A percentile compares a stretch with the other conserved stretches of the same genome.
These are phyloP conservation scores for Ceratocystis albifundus DNA, from an alignment of 2,329 filamentous ascomycete genomes.

Conservation along the genomic window DNA sequence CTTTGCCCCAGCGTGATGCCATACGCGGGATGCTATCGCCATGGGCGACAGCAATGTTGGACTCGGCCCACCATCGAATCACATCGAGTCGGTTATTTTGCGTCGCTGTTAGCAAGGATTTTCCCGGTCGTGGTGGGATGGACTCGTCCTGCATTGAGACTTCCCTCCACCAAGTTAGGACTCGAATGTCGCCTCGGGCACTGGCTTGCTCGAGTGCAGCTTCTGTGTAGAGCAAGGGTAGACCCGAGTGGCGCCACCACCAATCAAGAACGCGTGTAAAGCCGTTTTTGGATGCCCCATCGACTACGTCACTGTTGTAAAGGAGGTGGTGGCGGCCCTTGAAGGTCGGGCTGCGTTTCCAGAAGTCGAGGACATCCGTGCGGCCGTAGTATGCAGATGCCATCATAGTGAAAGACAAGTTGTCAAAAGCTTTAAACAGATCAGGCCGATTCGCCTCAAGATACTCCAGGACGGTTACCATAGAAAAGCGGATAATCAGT, in stretches of 20 bases:
- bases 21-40: conserved; percentile 74
- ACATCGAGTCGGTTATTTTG: conserved; percentile 69
- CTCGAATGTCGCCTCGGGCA: conserved; percentile 68
- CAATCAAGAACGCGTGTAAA: conserved; percentile 79
- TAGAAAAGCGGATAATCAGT: conserved; percentile 82
- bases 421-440: conserved; percentile 74
- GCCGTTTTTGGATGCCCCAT: conserved; percentile 75
- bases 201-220: conserved; percentile 78
- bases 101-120: conserved; percentile 70
- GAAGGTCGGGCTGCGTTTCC: conserved; percentile 72
- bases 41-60: conserved; percentile 66
- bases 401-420: conserved; percentile 74
- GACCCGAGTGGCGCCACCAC: conserved; percentile 71
- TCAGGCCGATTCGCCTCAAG: conserved; percentile 51
- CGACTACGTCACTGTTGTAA: conserved; percentile 73
- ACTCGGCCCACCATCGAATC: conserved; percentile 78
- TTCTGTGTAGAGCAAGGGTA: conserved; percentile 76
- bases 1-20: conserved; percentile 74
- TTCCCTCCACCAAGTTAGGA: conserved; percentile 88
- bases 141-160: conserved; percentile 49
- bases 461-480: conserved; percentile 64
- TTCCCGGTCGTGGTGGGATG: conserved; percentile 63
- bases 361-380: conserved; percentile 78
- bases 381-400: conserved; percentile 79
- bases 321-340: conserved; percentile 56